Base-by-base conservation (phyloP, 2,329 filamentous ascomycete genomes). In the Hysterium pulicare region DNA sequence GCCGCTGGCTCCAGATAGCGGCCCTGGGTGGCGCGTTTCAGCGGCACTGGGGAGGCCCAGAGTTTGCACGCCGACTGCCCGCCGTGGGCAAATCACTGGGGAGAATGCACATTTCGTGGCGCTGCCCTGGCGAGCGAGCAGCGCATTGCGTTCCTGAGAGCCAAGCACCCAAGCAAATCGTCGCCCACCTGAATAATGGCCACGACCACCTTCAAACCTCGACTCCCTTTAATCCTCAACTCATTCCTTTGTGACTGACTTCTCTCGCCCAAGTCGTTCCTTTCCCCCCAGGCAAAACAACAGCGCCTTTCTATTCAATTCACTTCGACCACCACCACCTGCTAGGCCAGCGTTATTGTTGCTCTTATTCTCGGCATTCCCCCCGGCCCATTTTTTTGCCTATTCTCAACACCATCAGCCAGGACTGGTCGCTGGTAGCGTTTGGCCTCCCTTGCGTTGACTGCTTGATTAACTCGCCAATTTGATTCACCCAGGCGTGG, bases 211-310 rank as follows among this genome's bases (percentile, higher is more conserved):
- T 33, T 40, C 40, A 42, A 38, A 24, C 38, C 46, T 43, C 34
- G 50, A 33, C 44, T 51, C 26, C 42, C 51, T 45, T 54, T 53
- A 44, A 46, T 43, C 41, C 46, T 21, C 37, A 34, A 13, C 31
- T 42, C 40, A 46, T 42, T 33, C 28, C 31, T 22, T 28, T 20
- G 11, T 21, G 26, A 26, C 13, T 10, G 5, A 11, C 21, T 33
- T 22, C 26, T 22, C 49, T 64, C 53, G 52, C 57, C 48, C 52
- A 54, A 60, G 58, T 60, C 57, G 33, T 47, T 61, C 57, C 21
- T 50, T 58, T 57, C 55, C 36, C 46, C 47, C 44, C 48, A n/a
- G n/a, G n/a, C n/a, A n/a, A n/a, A n/a, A n/a, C n/a, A n/a, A n/a
- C n/a, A n/a, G n/a, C n/a, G n/a, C n/a, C n/a, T n/a, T n/a, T n/a